Base-by-base conservation (phyloP, 441 rosid genomes). In the Gossypium aridum region DNA sequence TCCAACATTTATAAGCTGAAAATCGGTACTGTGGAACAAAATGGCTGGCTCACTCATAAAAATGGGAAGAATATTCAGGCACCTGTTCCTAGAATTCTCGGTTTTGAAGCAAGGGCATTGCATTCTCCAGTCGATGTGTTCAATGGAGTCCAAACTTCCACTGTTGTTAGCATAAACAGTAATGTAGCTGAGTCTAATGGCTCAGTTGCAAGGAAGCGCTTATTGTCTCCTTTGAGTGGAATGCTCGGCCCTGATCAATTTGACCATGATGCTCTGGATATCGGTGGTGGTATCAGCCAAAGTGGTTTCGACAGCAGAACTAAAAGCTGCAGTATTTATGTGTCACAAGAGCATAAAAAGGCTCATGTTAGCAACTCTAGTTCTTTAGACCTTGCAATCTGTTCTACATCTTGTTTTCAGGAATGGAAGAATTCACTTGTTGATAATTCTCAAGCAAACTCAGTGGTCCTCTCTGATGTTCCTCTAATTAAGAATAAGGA, bases 281-380 rank as follows among this genome's bases (percentile, higher is more conserved):
- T 85, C 47, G 72, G 80, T 67, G 73, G 75, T 14, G 74, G 78
- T 59, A 57, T 55, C n/a, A 75, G 19, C 65, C 72, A 72, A 71
- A 76, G 71, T 70, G 79, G 74, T 63, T 76, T 78, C 2, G 12
- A 26, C 45, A 62, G 55, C 9, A 70, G 71, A 71, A 77, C 28
- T 55, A 71, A 39, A 13, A 75, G 53, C 22, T 51, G 71, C 67
- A 64, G 78, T 71, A 4, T 78, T 72, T 74, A 63, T 74, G 16
- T 68, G 20, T 75, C 80, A 39, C 83, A 86, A 68, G 88, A 88
- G 63, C 83, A 81, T 79, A 86, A 88, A 80, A 86, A 86, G 77
- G 87, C 86, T 78, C 86, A 88, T 67, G 78, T 82, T 75, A 51
- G 84, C 51, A 66, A 75, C 61, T 80, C 81, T 59, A 60, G 47